Evolutionary conservation across 768 basidiomycete genomes (phyloP).

Genomic region (Russula virescens): DNA sequence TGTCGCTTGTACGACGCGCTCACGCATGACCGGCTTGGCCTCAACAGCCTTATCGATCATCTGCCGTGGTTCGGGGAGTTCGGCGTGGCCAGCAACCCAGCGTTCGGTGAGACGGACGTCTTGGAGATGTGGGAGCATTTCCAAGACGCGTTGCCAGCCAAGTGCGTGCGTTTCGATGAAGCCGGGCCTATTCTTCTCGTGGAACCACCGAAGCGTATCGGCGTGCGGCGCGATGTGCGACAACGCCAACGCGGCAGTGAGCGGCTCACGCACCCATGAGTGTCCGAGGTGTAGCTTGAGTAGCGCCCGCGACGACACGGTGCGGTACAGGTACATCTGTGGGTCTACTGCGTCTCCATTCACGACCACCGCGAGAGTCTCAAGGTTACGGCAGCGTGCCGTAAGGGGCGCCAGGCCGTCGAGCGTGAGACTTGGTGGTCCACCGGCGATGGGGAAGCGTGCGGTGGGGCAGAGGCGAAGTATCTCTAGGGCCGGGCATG

Average conservation of each 20-base stretch:
- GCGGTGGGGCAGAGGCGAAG: slow-evolving; percentile 62
- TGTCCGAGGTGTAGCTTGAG: slow-evolving; percentile 71
- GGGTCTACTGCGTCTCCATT: slow-evolving; percentile 46
- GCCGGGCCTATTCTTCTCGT: slow-evolving; percentile 68
- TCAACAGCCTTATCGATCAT: slow-evolving; percentile 45
- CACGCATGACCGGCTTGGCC: slow-evolving; percentile 41
- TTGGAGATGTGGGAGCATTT: slow-evolving; percentile 70
- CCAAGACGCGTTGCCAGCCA: slow-evolving; percentile 63
- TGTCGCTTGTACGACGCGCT: slow-evolving; percentile 39
- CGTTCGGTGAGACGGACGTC: slow-evolving; percentile 58
- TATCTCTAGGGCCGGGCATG: slow-evolving; percentile 65
- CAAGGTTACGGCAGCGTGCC: slow-evolving; percentile 51
- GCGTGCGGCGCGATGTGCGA: slow-evolving; percentile 73
- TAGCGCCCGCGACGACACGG: slow-evolving; percentile 57
- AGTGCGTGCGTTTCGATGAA: slow-evolving; percentile 61
- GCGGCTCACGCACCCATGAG: slow-evolving; percentile 64
- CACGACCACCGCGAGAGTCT: slow-evolving; percentile 61
- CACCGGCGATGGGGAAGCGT: slow-evolving; percentile 49
- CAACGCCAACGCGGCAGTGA: slow-evolving; percentile 63
- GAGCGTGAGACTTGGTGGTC: slow-evolving; percentile 53
- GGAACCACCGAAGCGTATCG: slow-evolving; percentile 69
- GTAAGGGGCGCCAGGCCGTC: slow-evolving; percentile 58
- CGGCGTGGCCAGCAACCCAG: slow-evolving; percentile 32
- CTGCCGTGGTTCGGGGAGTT: slow-evolving; percentile 26
- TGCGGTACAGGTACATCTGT: slow-evolving; percentile 41